Base-by-base conservation (phyloP, 2,329 filamentous ascomycete genomes). In the Fusarium agapanthi region DNA sequence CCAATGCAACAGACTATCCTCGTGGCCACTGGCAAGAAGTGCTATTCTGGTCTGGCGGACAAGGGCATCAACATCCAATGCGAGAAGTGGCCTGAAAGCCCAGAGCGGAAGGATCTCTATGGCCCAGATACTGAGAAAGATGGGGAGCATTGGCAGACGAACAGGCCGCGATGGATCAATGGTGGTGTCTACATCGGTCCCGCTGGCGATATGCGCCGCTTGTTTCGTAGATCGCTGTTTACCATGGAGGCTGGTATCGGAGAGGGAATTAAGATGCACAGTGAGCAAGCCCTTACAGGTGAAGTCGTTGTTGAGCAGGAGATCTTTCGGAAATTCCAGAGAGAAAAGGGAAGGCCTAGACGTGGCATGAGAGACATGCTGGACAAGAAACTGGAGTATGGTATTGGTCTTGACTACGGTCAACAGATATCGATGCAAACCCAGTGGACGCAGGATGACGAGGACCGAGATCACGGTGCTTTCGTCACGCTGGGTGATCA, bases 1-100 rank as follows among this genome's bases (percentile, higher is more conserved):
- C 64, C 64, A 0, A 67, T 67, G 64, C 57, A 35, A 13, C 64
- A 67, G 22, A 67, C 65, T 1, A 67, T 67, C 10, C 5, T 67
- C 1, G 10, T 28, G 4, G 65, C 24, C 1, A 15, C 41, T 3
- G 14, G 59, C 22, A 61, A 61, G n/a, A 54, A 24, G 7, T 67
- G 65, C 5, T 47, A 47, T 1, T 48, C 65, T 1, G 9, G 51
- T 4, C 20, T 67, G 0, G 8, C 7, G 0, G 53, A 60, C 10
- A 12, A 8, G 2, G 64, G 64, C 0, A 6, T 53, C 4, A 43
- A 67, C 3, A 3, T 61, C 2, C 13, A 20, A 6, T 67, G 63
- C 0, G 47, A 67, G 2, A 6, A 10, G 0, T 67, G 65, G 65
- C 34, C 65, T 2, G 47, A 62, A 2, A 68, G 63, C 2, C 63